Evolutionary conservation across 805 yeast species (phyloP).

Genomic region (Candida morakotiae): DNA sequence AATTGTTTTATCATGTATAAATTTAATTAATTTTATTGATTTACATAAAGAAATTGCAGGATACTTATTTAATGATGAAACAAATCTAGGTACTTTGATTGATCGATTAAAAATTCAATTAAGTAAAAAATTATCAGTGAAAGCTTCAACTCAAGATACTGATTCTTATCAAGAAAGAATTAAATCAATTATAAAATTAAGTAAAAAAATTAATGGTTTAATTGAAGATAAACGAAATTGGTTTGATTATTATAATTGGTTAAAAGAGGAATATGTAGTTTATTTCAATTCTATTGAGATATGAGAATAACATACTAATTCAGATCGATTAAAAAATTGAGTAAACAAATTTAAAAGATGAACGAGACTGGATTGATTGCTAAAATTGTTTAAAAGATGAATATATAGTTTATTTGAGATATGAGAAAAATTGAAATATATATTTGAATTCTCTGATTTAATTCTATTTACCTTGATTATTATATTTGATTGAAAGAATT

Average conservation of each 20-base stretch:
- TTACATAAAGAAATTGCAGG: slow-evolving; percentile 17
- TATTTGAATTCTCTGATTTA: too few species aligned
- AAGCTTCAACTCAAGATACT: slow-evolving; percentile 64
- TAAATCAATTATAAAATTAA: slow-evolving; percentile 26
- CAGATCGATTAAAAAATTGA: background rate
- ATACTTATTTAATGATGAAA: slow-evolving; percentile 10
- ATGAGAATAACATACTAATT: background rate
- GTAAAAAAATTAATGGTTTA: slow-evolving; percentile 16
- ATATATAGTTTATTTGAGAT: too few species aligned
- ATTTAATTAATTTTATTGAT: slow-evolving; percentile 34
- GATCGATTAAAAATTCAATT: slow-evolving; percentile 32
- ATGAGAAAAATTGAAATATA: too few species aligned
- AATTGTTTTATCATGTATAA: slow-evolving; percentile 47
- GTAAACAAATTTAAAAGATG: too few species aligned
- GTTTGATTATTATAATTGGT: slow-evolving; percentile 4
- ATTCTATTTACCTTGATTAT: too few species aligned
- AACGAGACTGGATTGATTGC: too few species aligned
- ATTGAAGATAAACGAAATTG: slow-evolving; percentile 5
- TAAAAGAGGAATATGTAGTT: slow-evolving; percentile 6
- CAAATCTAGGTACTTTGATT: slow-evolving; percentile 27
- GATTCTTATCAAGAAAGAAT: slow-evolving; percentile 51
- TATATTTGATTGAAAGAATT: too few species aligned
- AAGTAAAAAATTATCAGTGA: slow-evolving; percentile 49
- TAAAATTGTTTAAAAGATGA: too few species aligned
- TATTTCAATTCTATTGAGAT: slow-evolving; percentile 9